phyloP scores from a whole-genome alignment of 75 land plant genomes.

The Selaginella tamariscina region DNA sequence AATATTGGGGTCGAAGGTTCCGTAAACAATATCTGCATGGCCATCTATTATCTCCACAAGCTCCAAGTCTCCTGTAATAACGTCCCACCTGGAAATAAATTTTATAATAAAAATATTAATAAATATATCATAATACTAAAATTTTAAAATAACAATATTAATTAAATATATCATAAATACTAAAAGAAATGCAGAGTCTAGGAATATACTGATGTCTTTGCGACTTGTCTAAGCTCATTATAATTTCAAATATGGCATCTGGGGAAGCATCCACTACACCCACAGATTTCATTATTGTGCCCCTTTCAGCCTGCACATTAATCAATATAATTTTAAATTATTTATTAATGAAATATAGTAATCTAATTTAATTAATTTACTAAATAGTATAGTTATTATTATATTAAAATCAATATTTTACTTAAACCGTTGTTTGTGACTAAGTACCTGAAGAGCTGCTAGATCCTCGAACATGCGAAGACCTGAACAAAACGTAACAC shows the following conservation, averaged over 20 bases:
- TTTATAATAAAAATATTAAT: not conserved
- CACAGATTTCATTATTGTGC: slow-evolving; percentile 56
- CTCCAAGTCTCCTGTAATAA: slow-evolving; percentile 2
- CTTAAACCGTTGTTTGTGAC: too few relatives aligned
- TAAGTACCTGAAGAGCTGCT: not conserved
- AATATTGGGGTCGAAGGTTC: not conserved
- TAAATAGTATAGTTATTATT: too few relatives aligned
- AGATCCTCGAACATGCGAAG: slow-evolving; percentile 78
- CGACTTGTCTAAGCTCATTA: slow-evolving; percentile 50
- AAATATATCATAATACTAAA: not conserved
- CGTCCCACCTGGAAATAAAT: slow-evolving; percentile 14
- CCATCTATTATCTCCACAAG: not conserved
- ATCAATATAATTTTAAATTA: not conserved
- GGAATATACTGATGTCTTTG: slow-evolving; percentile 66
- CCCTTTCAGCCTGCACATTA: slow-evolving; percentile 62
- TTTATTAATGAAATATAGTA: too few relatives aligned
- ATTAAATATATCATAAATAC: not conserved
- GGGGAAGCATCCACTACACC: slow-evolving; percentile 69
- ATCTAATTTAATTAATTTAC: too few relatives aligned
- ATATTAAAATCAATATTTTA: too few relatives aligned
- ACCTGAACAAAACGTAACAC: slow-evolving; percentile 31
- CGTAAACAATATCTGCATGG: not conserved
- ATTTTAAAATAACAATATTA: not conserved
- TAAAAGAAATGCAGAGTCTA: not conserved
- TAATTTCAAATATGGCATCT: slow-evolving; percentile 72